Percentiles rank a stretch among this genome's conserved stretches.
Conservation (phyloP, 352 stramenopile genomes). For the Thalassiosira allenii region DNA sequence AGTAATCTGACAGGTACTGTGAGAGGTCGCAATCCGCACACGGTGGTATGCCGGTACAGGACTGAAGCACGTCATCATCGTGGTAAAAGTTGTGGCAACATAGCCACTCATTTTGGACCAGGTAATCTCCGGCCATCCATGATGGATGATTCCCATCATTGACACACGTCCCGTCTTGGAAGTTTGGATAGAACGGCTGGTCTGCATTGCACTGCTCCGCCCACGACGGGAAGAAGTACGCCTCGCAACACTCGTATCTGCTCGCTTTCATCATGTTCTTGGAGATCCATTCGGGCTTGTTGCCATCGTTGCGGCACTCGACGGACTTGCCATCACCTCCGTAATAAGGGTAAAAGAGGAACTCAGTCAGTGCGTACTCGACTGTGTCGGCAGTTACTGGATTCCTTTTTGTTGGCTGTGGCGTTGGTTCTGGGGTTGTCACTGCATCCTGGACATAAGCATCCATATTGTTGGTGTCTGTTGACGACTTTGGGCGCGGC, state of each 20-base stretch:
- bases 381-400: background rate
- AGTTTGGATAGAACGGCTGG: conserved; percentile 57
- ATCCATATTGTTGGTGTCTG: background rate
- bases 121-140: conserved; percentile 56
- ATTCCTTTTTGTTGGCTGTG: background rate
- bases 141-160: conserved; percentile 42
- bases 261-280: conserved; percentile 26
- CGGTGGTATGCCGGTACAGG: background rate
- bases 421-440: background rate
- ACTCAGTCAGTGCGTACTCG: background rate
- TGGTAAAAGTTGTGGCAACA: conserved; percentile 52
- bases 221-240: conserved; percentile 28
- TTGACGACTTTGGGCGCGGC: background rate
- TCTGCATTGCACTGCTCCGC: conserved; percentile 32
- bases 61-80: conserved; percentile 24
- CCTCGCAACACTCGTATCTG: conserved; percentile 34
- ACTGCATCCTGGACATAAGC: background rate
- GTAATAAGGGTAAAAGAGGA: conserved; percentile 45
- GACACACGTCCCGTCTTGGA: conserved; percentile 16
- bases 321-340: conserved; percentile 22
- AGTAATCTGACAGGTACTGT: too few relatives aligned
- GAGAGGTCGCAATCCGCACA: conserved; percentile 6
- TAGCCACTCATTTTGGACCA: conserved; percentile 28
- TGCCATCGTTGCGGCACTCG: conserved; percentile 35
- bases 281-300: conserved; percentile 27